Base-by-base conservation (phyloP, 2,329 filamentous ascomycete species). In the Aspergillaceae sp. region DNA sequence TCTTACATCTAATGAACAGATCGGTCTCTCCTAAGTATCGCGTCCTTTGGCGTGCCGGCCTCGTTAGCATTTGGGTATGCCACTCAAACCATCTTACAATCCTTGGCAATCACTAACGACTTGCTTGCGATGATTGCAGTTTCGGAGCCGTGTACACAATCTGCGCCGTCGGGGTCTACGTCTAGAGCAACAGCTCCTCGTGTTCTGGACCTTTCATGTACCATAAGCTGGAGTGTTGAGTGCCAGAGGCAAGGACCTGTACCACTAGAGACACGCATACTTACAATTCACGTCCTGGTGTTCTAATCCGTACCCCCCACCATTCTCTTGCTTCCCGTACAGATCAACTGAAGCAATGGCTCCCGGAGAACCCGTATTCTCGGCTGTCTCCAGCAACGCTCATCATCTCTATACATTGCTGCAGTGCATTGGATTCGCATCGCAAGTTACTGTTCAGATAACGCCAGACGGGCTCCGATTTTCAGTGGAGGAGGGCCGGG, bases 71-170 rank as follows among this genome's bases (percentile, higher is more conserved):
- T 96, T 72, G 91, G 87, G 91, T 97, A 82, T 62, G 87, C 62
- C 40, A 48, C 26, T 34, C 72, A 35, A 41, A 44, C 42, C 40
- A 44, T 42, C n/a, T 6, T 10, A 4, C 41, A 36, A 42, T 42
- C 48, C 45, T 40, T 38, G 37, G 38, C 11, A 34, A 19, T 41
- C 40, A 50, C 37, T 56, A 48, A 54, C 5, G 30, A 27, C n/a
- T 44, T 19, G 32, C 7, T 10, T 19, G 40, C 38, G 11, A 7
- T 47, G 30, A 50, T 36, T 52, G 28, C 62, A 96, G 91, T 43
- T 86, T 95, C 68, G 92, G 92, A 58, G 84, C 91, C 43, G 89
- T 98, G 40, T 96, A 92, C 73, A 95, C 96, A 85, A 97, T 98
- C 72, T 98, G 92, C 72, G 92, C 90, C 50, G 92, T 92, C 66